Conservation (phyloP, 1,139 yeast species). For the Pneumocystis wakefieldiae region DNA sequence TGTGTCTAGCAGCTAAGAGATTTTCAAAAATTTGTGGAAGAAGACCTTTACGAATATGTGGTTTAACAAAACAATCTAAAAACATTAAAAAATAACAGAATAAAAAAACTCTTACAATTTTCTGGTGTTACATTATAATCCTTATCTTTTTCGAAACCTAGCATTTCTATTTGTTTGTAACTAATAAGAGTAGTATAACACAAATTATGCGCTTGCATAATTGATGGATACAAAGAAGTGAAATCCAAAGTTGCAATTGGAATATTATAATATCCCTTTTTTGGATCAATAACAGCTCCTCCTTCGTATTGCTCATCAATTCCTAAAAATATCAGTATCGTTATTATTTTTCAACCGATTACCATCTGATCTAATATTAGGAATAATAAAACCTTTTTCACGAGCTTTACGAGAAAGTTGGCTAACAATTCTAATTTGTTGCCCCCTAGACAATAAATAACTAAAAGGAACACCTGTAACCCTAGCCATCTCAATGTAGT, state of each 20-base stretch:
- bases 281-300: slow-evolving; percentile 96
- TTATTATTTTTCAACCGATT: neutral
- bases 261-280: slow-evolving; percentile 85
- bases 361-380: slow-evolving; percentile 72
- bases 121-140: slow-evolving; percentile 85
- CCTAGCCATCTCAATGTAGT: slow-evolving; percentile 98
- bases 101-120: slow-evolving; percentile 32
- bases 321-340: slow-evolving; percentile 20
- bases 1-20: slow-evolving; percentile 76
- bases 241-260: slow-evolving; percentile 97
- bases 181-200: slow-evolving; percentile 84
- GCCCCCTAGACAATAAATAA: slow-evolving; percentile 77
- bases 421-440: slow-evolving; percentile 91
- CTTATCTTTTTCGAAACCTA: slow-evolving; percentile 46
- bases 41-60: slow-evolving; percentile 58
- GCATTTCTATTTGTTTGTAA: slow-evolving; percentile 50
- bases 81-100: neutral
- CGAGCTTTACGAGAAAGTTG: slow-evolving; percentile 87
- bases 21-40: slow-evolving; percentile 85
- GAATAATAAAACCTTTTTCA: slow-evolving; percentile 71
- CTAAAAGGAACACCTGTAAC: slow-evolving; percentile 98
- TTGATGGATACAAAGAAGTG: slow-evolving; percentile 92
- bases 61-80: slow-evolving; percentile 57
- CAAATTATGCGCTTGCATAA: slow-evolving; percentile 98
- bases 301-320: slow-evolving; percentile 89